phyloP scores from a whole-genome alignment of 306 rosid species.

The Betula pendula region DNA sequence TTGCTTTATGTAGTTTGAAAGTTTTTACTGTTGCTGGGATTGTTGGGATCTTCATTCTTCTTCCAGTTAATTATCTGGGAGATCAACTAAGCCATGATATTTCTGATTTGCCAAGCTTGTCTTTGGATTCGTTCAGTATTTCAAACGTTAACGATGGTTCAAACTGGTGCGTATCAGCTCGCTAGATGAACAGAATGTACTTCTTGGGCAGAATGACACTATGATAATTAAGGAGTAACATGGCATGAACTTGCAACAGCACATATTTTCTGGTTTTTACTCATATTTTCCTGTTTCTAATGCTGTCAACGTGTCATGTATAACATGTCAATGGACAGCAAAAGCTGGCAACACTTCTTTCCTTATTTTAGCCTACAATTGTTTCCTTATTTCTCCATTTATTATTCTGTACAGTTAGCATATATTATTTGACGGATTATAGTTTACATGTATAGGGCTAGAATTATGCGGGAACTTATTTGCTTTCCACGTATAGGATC shows the following conservation, averaged over 20 bases:
- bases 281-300: slow-evolving; percentile 1
- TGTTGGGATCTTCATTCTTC: slow-evolving; percentile 61
- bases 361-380: no score
- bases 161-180: slow-evolving; percentile 56
- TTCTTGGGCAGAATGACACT: slow-evolving; percentile 3
- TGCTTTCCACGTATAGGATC: no score
- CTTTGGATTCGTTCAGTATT: slow-evolving; percentile 81
- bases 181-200: slow-evolving; percentile 16
- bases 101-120: slow-evolving; percentile 57
- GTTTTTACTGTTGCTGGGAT: slow-evolving; percentile 62
- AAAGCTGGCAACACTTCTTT: no score
- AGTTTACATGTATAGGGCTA: no score
- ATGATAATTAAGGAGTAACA: background rate
- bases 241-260: background rate
- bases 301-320: no score
- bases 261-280: background rate
- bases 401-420: no score
- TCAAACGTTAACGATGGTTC: slow-evolving; percentile 78
- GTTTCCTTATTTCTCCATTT: no score
- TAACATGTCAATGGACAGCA: no score
- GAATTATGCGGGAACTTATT: no score
- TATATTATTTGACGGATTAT: no score
- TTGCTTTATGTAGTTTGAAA: slow-evolving; percentile 53
- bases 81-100: slow-evolving; percentile 53
- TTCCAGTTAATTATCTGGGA: slow-evolving; percentile 75